These are phyloP conservation scores for Neurospora sp. DNA, from an alignment of 495 filamentous ascomycete genomes.

Conservation along the genomic window DNA sequence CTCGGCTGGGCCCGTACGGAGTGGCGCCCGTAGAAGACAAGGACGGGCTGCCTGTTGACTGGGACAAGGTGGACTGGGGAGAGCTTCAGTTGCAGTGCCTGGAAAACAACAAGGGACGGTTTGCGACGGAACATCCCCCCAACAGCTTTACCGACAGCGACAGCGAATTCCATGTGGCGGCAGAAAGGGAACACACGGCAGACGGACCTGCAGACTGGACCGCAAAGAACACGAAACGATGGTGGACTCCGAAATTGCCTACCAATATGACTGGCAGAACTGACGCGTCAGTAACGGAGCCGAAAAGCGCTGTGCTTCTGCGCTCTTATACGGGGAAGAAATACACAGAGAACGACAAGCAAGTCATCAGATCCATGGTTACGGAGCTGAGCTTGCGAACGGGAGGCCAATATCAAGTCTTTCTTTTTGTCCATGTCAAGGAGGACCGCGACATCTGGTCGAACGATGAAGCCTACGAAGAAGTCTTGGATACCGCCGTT, in stretches of 20 bases:
- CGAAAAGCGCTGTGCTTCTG: slow-evolving; percentile 60
- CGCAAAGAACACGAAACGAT: slow-evolving; percentile 2
- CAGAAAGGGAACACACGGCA: background rate
- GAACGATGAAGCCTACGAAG: slow-evolving; percentile 40
- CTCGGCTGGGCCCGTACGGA: slow-evolving; percentile 75
- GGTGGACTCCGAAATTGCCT: background rate
- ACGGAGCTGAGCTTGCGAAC: slow-evolving; percentile 61
- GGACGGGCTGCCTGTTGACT: slow-evolving; percentile 38
- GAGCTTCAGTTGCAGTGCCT: slow-evolving; percentile 55
- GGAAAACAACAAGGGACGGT: slow-evolving; percentile 53
- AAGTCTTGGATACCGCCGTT: slow-evolving; percentile 42
- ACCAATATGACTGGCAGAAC: background rate
- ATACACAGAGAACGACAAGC: slow-evolving; percentile 61
- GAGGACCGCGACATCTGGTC: slow-evolving; percentile 48
- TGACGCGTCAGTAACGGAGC: slow-evolving; percentile 17
- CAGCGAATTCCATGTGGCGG: background rate
- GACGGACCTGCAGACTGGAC: too few species aligned
- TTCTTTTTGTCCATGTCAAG: slow-evolving; percentile 65
- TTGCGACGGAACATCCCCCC: slow-evolving; percentile 18
- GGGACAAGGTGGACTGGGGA: slow-evolving; percentile 63
- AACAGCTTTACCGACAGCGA: slow-evolving; percentile 20
- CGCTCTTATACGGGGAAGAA: slow-evolving; percentile 57
- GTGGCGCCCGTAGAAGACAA: slow-evolving; percentile 36
- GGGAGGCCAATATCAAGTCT: slow-evolving; percentile 70
- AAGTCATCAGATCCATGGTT: slow-evolving; percentile 62